phyloP scores from a whole-genome alignment of 805 yeast genomes.

The Ogataea methylovora region DNA sequence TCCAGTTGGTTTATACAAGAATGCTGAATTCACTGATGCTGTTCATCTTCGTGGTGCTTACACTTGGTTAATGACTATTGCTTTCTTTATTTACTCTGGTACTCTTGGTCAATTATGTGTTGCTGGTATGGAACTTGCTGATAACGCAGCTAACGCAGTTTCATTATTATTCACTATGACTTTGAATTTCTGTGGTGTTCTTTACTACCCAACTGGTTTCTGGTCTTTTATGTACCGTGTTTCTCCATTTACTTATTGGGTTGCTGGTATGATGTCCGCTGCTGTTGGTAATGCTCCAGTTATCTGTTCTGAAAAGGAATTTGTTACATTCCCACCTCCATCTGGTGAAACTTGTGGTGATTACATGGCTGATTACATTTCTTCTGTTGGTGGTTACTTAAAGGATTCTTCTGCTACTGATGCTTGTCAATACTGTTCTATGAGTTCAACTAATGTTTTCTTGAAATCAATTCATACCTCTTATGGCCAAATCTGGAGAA shows the following conservation, averaged over 20 bases:
- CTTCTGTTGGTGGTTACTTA: conserved; percentile 40
- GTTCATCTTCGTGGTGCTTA: conserved; percentile 44
- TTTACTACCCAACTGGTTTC: conserved; percentile 58
- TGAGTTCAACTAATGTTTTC: conserved; percentile 43
- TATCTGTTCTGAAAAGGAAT: conserved; percentile 41
- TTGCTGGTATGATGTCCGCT: conserved; percentile 44
- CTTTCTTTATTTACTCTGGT: conserved; percentile 45
- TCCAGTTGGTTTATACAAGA: conserved; percentile 55
- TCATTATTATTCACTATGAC: conserved; percentile 52
- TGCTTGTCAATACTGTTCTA: conserved; percentile 54
- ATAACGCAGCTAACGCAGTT: conserved; percentile 54
- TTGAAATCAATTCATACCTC: conserved; percentile 30
- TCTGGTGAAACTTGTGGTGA: conserved; percentile 49
- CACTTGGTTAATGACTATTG: conserved; percentile 27
- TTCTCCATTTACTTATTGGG: conserved; percentile 63
- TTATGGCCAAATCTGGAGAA: conserved; percentile 50
- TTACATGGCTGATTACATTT: conserved; percentile 36
- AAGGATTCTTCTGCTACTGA: conserved; percentile 35
- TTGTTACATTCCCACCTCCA: conserved; percentile 42
- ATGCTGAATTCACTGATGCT: conserved; percentile 42
- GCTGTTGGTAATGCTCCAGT: conserved; percentile 47
- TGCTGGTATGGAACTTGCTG: conserved; percentile 47
- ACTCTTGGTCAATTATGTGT: conserved; percentile 49
- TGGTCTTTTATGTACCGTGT: conserved; percentile 74
- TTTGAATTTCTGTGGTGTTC: conserved; percentile 72